phyloP scores from a whole-genome alignment of 371 early-diverging fungal species.

The Fennellomyces sp. region DNA sequence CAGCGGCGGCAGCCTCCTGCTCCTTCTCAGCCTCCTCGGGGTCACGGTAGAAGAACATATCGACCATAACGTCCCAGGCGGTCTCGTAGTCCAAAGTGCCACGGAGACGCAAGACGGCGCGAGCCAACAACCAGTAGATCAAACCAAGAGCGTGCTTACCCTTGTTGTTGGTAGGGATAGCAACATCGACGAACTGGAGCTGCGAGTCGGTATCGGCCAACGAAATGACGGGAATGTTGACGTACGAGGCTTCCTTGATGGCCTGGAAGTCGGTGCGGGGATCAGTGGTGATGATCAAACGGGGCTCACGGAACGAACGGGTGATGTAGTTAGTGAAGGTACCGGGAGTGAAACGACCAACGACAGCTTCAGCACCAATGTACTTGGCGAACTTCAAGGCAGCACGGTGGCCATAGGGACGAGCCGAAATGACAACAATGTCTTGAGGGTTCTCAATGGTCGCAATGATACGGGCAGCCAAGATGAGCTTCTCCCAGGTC shows the following conservation, averaged over 20 bases:
- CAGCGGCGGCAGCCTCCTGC: conserved; percentile 52
- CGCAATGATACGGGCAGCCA: conserved; percentile 98
- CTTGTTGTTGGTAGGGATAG: conserved; percentile 99
- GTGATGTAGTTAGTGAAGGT: conserved; percentile 99
- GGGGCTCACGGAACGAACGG: conserved; percentile 98
- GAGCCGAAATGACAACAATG: conserved; percentile 94
- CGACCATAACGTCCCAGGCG: conserved; percentile 95
- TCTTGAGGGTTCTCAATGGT: conserved; percentile 96
- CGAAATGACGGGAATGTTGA: conserved; percentile 99
- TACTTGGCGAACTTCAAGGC: conserved; percentile 98
- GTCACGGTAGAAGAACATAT: conserved; percentile 98
- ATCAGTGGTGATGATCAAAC: conserved; percentile 98
- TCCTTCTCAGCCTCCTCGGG: conserved; percentile 96
- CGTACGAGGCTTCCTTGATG: conserved; percentile 97
- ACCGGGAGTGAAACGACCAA: conserved; percentile 99
- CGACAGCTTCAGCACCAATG: conserved; percentile 97
- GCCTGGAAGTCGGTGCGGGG: conserved; percentile 99
- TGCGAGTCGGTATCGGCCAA: conserved; percentile 98
- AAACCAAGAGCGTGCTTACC: conserved; percentile 98
- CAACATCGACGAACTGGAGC: conserved; percentile 95
- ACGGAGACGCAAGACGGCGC: conserved; percentile 98
- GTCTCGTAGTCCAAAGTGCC: conserved; percentile 84
- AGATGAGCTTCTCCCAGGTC: conserved; percentile 99
- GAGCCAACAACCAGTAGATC: conserved; percentile 96
- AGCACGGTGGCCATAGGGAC: conserved; percentile 98